Base-by-base conservation (phyloP, 352 stramenopile genomes). In the Blastocystis sp. region DNA sequence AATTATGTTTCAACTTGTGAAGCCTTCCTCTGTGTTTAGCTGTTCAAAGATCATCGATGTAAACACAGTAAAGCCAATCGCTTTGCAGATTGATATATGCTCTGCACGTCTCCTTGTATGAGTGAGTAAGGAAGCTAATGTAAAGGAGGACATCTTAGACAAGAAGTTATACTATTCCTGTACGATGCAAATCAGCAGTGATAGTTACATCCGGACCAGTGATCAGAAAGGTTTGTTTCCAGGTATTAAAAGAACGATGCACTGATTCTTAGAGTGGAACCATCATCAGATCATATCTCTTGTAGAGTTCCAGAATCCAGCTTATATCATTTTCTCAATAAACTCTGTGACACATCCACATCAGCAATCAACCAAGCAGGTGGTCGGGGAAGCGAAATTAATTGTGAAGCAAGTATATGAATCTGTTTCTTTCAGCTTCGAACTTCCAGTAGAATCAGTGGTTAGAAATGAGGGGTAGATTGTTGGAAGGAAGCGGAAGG, bases 1-100 rank as follows among this genome's bases (percentile, higher is more conserved):
- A 66, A 66, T 84, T 11, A n/a, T 84, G 53, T 66, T 84, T 27
- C 73, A 84, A 66, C 56, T 84, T 27, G 73, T 84, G 0, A 84
- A 84, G 40, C 73, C 73, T 17, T 33, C 30, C 13, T 62, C 73
- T 11, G 22, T 66, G 24, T 84, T 84, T 64, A n/a, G 33, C 54
- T 9, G n/a, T 84, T n/a, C 56, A 3, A 44, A 35, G 15, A 44
- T 35, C 33, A 15, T 53, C 7, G 48, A 64, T 30, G 53, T 33
- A 0, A 66, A 30, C 22, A 13, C 48, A 19, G 6, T 84, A 35
- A 66, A 66, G n/a, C 73, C 73, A 4, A 48, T 84, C 19, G 73
- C 73, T 44, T 48, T 66, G 11, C 44, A 84, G 9, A 66, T 84
- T n/a, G 73, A 84, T n/a, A 68, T 84, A 1, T 22, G 44, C 5